Evolutionary conservation across 73 alveolate species (phyloP), one percentile per base, ranked within the genome.

Genomic region (Tetrahymena elliotti): DNA sequence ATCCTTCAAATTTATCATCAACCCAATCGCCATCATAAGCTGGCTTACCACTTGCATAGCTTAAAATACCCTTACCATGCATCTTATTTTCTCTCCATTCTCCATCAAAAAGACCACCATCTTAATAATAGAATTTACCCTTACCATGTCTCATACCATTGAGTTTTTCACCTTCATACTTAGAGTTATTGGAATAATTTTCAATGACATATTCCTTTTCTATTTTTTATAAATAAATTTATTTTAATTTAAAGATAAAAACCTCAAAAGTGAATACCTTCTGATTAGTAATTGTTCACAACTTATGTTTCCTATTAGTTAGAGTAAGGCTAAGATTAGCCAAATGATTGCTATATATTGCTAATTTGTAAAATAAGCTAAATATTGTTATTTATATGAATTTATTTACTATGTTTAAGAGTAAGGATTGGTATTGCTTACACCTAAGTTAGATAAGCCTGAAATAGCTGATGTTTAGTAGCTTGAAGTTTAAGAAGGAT

Each of bases 71-170:
- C 38, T 88, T 88, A 22, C 96, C 96, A 84, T 94, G 96, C 96
- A 94, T 94, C 52, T 94, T 84, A 35, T 94, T 94, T 33, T 84
- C 96, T 33, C 92, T 94, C 96, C 96, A 94, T 47, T 92, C 96
- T 39, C 96, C 96, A 94, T 94, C 96, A 88, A 84, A 94, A 35
- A 94, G 92, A 84, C 96, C 96, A 33, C 96, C 96, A 88, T 94
- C 96, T 92, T 94, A 31, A 40, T 94, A 94, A 52, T 88, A 94
- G 94, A 94, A 94, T 31, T 94, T 94, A 20, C 96, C 96, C 36
- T 83, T 35, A 7, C 96, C 96, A 41, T 94, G 96, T 94, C 96
- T 94, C 95, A 84, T 94, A 16, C 95, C 95, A 94, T 94, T 94
- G 35, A 92, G 84, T 84, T 94, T 94, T 53, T 38, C 83, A 7